These are phyloP conservation scores for Ceratocystis smalleyi DNA, from an alignment of 2,329 filamentous ascomycete genomes.

Conservation along the genomic window DNA sequence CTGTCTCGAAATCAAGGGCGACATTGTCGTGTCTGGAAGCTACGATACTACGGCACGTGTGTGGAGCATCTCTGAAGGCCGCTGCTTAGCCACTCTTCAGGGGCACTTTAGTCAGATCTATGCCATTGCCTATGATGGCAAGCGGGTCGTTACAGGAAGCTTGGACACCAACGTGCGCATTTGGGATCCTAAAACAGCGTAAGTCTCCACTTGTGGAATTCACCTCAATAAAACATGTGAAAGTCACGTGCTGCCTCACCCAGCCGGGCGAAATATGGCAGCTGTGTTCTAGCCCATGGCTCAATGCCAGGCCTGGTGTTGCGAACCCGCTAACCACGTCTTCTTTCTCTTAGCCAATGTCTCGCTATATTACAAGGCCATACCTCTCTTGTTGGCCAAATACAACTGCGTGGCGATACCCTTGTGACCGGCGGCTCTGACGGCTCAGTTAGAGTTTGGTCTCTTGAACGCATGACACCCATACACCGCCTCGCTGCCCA, in stretches of 20 bases:
- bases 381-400: conserved; percentile 86
- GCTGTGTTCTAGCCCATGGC: no score
- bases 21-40: conserved; percentile 93
- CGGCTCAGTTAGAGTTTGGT: conserved; percentile 93
- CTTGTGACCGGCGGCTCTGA: conserved; percentile 93
- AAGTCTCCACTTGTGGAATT: conserved; percentile 25
- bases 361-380: conserved; percentile 90
- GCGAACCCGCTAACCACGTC: conserved; percentile 22
- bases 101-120: conserved; percentile 99
- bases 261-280: background rate
- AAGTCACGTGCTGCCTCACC: background rate
- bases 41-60: conserved; percentile 95
- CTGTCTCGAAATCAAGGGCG: conserved; percentile 88
- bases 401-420: conserved; percentile 89
- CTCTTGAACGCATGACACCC: conserved; percentile 71
- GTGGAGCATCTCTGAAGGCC: conserved; percentile 93
- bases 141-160: conserved; percentile 84
- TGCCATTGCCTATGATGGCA: conserved; percentile 91
- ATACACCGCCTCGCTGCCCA: conserved; percentile 92
- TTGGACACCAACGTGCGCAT: conserved; percentile 93
- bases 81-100: conserved; percentile 74
- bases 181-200: conserved; percentile 85
- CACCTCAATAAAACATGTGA: background rate
- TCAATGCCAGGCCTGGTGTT: background rate
- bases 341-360: conserved; percentile 42